phyloP scores from a whole-genome alignment of 176 grass and related monocot species.

The Oryza australiensis region DNA sequence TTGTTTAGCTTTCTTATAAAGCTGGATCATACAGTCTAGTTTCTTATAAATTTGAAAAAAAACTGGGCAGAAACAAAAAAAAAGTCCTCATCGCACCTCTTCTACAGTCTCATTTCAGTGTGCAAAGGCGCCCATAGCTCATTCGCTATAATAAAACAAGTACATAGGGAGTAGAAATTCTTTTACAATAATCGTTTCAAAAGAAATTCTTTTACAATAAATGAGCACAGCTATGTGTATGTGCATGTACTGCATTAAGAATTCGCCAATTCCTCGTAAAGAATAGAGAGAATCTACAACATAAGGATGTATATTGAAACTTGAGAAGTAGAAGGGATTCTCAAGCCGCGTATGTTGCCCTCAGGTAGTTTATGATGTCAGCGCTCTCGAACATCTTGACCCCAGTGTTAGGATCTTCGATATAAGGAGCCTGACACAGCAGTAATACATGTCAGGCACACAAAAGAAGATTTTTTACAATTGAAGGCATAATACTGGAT shows the following conservation, averaged over 20 bases:
- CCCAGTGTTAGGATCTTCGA: slow-evolving; percentile 93
- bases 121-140: not conserved
- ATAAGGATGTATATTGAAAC: not conserved
- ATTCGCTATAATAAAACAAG: not conserved
- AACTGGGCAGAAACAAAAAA: not conserved
- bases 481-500: not conserved
- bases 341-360: slow-evolving; percentile 55
- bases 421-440: slow-evolving; percentile 62
- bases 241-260: not conserved
- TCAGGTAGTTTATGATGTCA: slow-evolving; percentile 76
- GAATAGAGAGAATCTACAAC: slow-evolving; percentile 1
- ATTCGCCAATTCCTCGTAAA: not conserved
- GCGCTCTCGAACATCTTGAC: slow-evolving; percentile 94
- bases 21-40: too few species aligned
- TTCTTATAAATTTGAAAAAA: too few species aligned
- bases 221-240: not conserved
- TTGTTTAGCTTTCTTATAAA: too few species aligned
- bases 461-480: not conserved
- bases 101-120: not conserved
- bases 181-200: not conserved
- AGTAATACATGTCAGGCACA: not conserved
- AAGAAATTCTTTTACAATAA: not conserved
- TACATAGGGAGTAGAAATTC: not conserved
- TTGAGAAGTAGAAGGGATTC: not conserved
- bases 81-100: not conserved